These are phyloP conservation scores for Fomitopsis serialis DNA, from an alignment of 768 basidiomycete species.

Conservation along the genomic window DNA sequence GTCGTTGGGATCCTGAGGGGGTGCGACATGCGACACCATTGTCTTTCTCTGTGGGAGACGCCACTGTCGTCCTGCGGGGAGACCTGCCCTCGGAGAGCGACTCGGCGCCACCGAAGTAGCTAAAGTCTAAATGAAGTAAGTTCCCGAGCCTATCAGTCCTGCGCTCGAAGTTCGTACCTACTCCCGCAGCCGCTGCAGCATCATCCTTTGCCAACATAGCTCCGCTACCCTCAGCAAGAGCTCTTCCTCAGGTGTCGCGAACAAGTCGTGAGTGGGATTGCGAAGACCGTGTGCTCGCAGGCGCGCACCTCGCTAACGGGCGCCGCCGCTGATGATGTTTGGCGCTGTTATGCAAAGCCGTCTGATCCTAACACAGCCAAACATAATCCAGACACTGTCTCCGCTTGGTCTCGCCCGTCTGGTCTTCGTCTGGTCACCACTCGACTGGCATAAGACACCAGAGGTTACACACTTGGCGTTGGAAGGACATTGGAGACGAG, in stretches of 20 bases:
- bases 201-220: not conserved
- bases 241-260: not conserved
- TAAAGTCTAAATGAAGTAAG: conserved; percentile 49
- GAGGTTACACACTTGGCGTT: too few species aligned
- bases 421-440: not conserved
- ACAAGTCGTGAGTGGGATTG: not conserved
- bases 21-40: conserved; percentile 40
- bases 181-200: not conserved
- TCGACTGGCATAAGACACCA: not conserved
- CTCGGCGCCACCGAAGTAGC: conserved; percentile 81
- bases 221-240: not conserved
- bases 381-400: not conserved
- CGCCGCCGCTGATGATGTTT: conserved; percentile 4
- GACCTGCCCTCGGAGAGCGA: conserved; percentile 50
- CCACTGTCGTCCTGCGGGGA: conserved; percentile 30
- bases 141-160: not conserved
- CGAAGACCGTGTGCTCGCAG: not conserved
- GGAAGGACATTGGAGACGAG: too few species aligned
- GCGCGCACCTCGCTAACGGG: not conserved
- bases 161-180: not conserved
- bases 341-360: conserved; percentile 11
- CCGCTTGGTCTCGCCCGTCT: not conserved
- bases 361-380: conserved; percentile 15
- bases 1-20: conserved; percentile 74
- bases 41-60: conserved; percentile 45